Evolutionary conservation across 2,329 filamentous ascomycete species (phyloP).

Genomic region (Cytospora schulzeri): DNA sequence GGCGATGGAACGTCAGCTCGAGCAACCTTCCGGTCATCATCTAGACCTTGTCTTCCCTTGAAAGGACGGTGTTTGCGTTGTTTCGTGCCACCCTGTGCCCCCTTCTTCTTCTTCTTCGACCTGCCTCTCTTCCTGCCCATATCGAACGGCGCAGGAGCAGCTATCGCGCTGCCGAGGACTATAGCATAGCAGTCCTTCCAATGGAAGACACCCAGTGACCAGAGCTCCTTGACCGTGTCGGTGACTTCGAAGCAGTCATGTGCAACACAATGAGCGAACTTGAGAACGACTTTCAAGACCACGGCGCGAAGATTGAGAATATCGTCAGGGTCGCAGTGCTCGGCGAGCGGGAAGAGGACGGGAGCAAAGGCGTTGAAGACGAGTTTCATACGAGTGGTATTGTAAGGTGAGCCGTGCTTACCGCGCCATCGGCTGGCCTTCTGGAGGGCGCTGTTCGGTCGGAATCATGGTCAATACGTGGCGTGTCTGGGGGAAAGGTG

Average conservation of each 20-base stretch:
- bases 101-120: background rate
- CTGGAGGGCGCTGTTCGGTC: background rate
- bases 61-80: background rate
- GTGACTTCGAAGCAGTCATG: background rate
- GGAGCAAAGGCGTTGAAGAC: background rate
- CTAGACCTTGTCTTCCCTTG: background rate
- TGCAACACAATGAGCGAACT: background rate
- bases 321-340: background rate
- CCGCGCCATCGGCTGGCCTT: background rate
- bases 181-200: background rate
- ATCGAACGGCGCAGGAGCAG: background rate
- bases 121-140: slow-evolving; percentile 14
- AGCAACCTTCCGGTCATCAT: background rate
- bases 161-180: background rate
- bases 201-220: background rate
- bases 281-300: background rate
- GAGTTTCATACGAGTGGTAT: background rate
- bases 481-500: background rate
- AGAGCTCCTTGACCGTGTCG: background rate
- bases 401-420: background rate
- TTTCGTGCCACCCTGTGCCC: background rate
- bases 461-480: background rate
- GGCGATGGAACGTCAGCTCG: background rate
- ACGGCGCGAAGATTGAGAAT: background rate
- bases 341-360: background rate